Evolutionary conservation across 202 grass and related monocot species (phyloP), one percentile per base, ranked within the genome.

Genomic region (Elaeis oleifera): DNA sequence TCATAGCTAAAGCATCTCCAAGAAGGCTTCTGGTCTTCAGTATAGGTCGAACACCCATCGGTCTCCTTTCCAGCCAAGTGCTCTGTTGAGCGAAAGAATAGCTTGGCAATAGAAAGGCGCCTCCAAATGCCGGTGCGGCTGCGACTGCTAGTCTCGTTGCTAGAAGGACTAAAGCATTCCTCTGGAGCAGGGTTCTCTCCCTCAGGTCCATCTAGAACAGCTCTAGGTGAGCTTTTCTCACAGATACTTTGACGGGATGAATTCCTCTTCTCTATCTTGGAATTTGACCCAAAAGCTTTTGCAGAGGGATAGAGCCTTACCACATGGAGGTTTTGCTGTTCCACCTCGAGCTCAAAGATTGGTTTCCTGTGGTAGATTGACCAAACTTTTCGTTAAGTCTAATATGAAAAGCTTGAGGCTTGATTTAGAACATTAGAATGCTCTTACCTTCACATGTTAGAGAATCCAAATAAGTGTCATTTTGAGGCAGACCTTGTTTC

Each of bases 1-100:
- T 88, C 63, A 63, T 80, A 90, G 61, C 74, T 84, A 64, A 91
- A 97, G 6, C 79, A 97, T 63, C 80, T 97, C 82, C 84, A 91
- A 1, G 74, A 50, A 69, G 84, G 87, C 54, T 89, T 89, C 24
- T 84, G 79, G 36, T 91, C 84, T 36, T 86, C 77, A 0, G 61
- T 74, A 32, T 50, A 81, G 1, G 56, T 53, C 0, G 82, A 91
- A 13, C 68, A 59, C 2, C 13, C 60, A 50, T 91, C 79, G 17
- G 71, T 70, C 56, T 71, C 77, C 59, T 87, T 97, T 5, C n/a
- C 16, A 5, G 32, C 70, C 0, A 78, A 89, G 9, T 83, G 80
- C 0, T 80, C 68, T 1, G 76, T 61, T 14, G 79, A 73, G 70
- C 67, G 73, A 3, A 97, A 79, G 56, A 89, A 77, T 22, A 75